Base-by-base conservation (phyloP, 2,329 filamentous ascomycete species). In the Sphaerostilbella broomeana region DNA sequence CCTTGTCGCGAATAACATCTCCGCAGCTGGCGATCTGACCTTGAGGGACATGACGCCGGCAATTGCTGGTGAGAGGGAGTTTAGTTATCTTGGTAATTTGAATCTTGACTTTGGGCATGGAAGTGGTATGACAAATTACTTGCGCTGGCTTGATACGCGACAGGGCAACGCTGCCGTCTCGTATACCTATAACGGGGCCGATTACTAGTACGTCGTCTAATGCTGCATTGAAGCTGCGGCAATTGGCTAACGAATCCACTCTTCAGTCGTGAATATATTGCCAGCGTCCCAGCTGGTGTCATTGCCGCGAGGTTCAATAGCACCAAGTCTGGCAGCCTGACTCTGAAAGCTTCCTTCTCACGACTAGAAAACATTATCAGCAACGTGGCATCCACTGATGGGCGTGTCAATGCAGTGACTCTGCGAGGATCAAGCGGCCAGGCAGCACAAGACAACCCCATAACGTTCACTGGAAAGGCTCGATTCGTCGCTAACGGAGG, bases 221-320 rank as follows among this genome's bases (percentile, higher is more conserved):
- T 16, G 9, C 18, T 8, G 6, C 24, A n/a, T n/a, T n/a, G n/a
- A n/a, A n/a, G n/a, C n/a, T n/a, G n/a, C n/a, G n/a, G n/a, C n/a
- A n/a, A n/a, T n/a, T 19, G 18, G 5, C 24, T 42, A 8, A 43
- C 29, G 27, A 5, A 21, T 13, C 22, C 10, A 12, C 20, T 11
- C 1, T 17, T n/a, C 31, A 54, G 57, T 21, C 56, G 65, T 15
- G 59, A 69, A 42, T 50, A 56, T 26, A 49, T 69, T 22, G 62
- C 62, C 12, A 65, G 61, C 37, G 54, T 59, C 39, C 58, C 64
- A 3, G 59, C 63, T 27, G 51, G 59, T 22, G 56, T 65, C 8
- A 51, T 69, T 20, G 64, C 59, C 2, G 48, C 66, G 11, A 38
- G 51, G 1, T 42, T 53, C 9, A 45, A 21, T 5, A 43, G 51